Base-by-base conservation (phyloP, 768 basidiomycete species). In the Phylloporus rhodoxanthus region DNA sequence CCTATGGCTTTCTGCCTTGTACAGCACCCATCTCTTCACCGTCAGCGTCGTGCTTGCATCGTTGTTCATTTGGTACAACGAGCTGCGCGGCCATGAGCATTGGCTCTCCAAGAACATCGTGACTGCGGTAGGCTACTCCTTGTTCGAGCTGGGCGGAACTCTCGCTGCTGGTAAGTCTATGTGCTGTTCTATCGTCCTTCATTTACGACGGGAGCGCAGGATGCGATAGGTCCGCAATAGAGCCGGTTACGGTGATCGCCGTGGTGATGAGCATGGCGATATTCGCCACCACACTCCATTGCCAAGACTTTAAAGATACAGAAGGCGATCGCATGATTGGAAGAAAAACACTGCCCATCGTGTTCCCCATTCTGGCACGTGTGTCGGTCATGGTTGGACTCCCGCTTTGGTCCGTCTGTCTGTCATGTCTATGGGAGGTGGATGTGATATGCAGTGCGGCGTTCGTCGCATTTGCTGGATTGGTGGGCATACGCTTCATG, bases 261-360 rank as follows among this genome's bases (percentile, higher is more conserved):
- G 57, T 71, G 21, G 47, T 53, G 5, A 49, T 63, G 43, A 73
- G 65, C 29, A 56, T 63, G 33, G 52, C 57, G 15, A 54, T 74
- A n/a, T 69, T 70, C 29, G 45, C 64, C 2, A 72, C 70, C 9
- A 74, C 72, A 1, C 61, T 71, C 10, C 58, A 65, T 25, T 61
- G 61, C 29, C 63, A 69, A 42, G 68, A 70, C 41, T 71, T 68
- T 48, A 65, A 72, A 42, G 77, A 78, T 42, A 58, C 68, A 30
- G 68, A 70, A 15, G 76, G 76, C 8, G 77, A 77, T 44, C 53
- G 57, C 1, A 50, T 62, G 11, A 61, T 66, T 10, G 73, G 72
- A 4, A 62, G 76, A 23, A 53, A 60, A 8, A 78, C 76, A 0
- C 50, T 78, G 1, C 76, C 77, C 3, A 73, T 78, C 50, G 67